Percentiles rank a stretch among this genome's conserved stretches.
These are phyloP conservation scores for Fusarium sp. DNA, from an alignment of 2,329 filamentous ascomycete species.

Conservation along the genomic window DNA sequence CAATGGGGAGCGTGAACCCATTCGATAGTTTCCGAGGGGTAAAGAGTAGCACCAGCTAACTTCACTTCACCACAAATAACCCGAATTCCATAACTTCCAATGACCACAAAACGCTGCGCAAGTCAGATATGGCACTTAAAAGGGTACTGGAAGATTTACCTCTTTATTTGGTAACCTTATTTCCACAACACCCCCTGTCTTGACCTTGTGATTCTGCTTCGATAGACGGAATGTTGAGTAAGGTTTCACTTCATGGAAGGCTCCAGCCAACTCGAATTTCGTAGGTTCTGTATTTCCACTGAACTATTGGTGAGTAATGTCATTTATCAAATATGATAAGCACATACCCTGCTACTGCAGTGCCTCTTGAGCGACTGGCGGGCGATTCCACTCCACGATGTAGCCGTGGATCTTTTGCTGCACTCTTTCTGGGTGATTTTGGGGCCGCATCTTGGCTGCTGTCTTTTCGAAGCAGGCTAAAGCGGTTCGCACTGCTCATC, in stretches of 20 bases:
- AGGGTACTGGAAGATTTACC: slow-evolving; percentile 50
- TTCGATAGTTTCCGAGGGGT: slow-evolving; percentile 58
- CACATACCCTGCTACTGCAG: slow-evolving; percentile 30
- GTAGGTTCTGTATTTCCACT: slow-evolving; percentile 7
- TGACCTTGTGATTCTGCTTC: slow-evolving; percentile 58
- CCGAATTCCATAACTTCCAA: slow-evolving; percentile 76
- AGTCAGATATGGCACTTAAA: slow-evolving; percentile 33
- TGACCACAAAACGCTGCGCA: slow-evolving; percentile 68
- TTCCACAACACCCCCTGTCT: slow-evolving; percentile 54
- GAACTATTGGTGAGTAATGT: slow-evolving; percentile 8
- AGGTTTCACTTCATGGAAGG: slow-evolving; percentile 40
- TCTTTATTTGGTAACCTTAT: slow-evolving; percentile 63
- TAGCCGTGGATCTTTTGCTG: slow-evolving; percentile 20
- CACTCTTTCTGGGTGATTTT: slow-evolving; percentile 36
- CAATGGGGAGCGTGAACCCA: slow-evolving; percentile 76
- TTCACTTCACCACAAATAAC: slow-evolving; percentile 72
- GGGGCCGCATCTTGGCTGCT: slow-evolving; percentile 17
- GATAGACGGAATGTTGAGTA: slow-evolving; percentile 61
- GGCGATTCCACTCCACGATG: slow-evolving; percentile 26
- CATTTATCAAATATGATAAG: neutral
- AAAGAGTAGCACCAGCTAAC: slow-evolving; percentile 73
- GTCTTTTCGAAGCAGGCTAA: slow-evolving; percentile 45
- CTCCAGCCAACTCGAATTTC: slow-evolving; percentile 5
- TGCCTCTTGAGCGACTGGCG: slow-evolving; percentile 18
- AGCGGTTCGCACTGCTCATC: slow-evolving; percentile 46